A percentile compares a stretch with the other conserved stretches of the same genome.
phyloP scores from a whole-genome alignment of 108 stramenopile species.

The Fragilaria radians region DNA sequence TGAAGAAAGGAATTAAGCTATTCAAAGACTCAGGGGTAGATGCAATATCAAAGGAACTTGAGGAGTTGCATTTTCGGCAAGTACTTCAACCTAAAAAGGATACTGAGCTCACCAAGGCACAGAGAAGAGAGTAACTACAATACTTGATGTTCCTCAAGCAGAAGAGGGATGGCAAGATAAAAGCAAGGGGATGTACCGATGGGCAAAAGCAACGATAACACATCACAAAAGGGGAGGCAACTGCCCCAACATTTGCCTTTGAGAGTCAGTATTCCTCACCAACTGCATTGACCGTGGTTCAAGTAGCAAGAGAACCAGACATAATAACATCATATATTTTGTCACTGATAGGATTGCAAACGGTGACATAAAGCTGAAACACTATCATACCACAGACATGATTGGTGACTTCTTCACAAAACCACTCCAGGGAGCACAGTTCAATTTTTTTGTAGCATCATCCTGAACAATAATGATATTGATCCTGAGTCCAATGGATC shows the following conservation, averaged over 20 bases:
- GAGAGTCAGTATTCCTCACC: constrained; percentile 21
- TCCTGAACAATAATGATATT: constrained; percentile 20
- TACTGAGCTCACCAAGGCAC: constrained; percentile 18
- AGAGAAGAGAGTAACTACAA: constrained; percentile 10
- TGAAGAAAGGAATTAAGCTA: too few relatives aligned
- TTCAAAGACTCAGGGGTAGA: too few relatives aligned
- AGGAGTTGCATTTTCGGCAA: constrained; percentile 25
- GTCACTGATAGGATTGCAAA: constrained; percentile 22
- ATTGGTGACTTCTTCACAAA: constrained; percentile 46
- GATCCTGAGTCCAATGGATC: constrained; percentile 9
- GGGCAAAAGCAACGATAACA: too few relatives aligned
- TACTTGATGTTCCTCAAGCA: constrained; percentile 31
- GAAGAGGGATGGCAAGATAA: too few relatives aligned
- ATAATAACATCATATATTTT: constrained; percentile 35
- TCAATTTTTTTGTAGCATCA: constrained; percentile 21
- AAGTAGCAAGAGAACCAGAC: constrained; percentile 33
- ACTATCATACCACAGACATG: constrained; percentile 45
- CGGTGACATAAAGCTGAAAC: constrained; percentile 13
- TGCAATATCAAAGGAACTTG: too few relatives aligned
- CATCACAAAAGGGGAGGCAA: constrained; percentile 25
- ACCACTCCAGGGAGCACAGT: constrained; percentile 32
- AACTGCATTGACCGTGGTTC: constrained; percentile 22
- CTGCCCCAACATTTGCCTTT: constrained; percentile 27
- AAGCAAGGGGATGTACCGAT: too few relatives aligned
- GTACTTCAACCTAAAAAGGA: constrained; percentile 30